phyloP scores from a whole-genome alignment of 257 asterid species.

The Solanum pennellii region DNA sequence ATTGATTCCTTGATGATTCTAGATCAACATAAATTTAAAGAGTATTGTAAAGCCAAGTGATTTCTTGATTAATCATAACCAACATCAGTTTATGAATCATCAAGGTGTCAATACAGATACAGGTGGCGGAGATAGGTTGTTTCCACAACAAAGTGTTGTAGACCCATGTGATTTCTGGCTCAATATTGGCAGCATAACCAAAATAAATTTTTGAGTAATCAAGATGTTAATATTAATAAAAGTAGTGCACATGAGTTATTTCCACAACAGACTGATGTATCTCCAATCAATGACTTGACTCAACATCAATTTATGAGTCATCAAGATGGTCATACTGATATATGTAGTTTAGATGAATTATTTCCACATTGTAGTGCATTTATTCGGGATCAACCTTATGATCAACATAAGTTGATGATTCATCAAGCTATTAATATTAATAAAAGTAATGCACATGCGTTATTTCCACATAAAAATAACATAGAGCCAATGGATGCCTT shows the following conservation, averaged over 20 bases:
- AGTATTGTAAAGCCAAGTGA: constrained; percentile 44
- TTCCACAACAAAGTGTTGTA: background rate
- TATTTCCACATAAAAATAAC: background rate
- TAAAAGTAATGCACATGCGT: constrained; percentile 41
- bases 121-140: constrained; percentile 42
- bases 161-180: background rate
- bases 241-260: constrained; percentile 43
- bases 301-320: constrained; percentile 10
- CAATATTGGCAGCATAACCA: background rate
- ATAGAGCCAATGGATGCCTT: too few species aligned
- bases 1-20: too few species aligned
- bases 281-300: background rate
- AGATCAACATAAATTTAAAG: too few species aligned
- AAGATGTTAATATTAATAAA: constrained; percentile 21
- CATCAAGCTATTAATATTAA: constrained; percentile 28
- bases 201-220: constrained; percentile 11
- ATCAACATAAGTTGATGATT: background rate
- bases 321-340: constrained; percentile 19
- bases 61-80: constrained; percentile 8
- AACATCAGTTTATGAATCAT: constrained; percentile 11
- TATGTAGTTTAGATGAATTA: background rate
- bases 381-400: too few species aligned
- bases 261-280: too few species aligned
- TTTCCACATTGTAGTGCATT: background rate
- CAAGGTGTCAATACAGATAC: constrained; percentile 24